These are phyloP conservation scores for Floccularia luteovirens DNA, from an alignment of 768 basidiomycete species.

Conservation along the genomic window DNA sequence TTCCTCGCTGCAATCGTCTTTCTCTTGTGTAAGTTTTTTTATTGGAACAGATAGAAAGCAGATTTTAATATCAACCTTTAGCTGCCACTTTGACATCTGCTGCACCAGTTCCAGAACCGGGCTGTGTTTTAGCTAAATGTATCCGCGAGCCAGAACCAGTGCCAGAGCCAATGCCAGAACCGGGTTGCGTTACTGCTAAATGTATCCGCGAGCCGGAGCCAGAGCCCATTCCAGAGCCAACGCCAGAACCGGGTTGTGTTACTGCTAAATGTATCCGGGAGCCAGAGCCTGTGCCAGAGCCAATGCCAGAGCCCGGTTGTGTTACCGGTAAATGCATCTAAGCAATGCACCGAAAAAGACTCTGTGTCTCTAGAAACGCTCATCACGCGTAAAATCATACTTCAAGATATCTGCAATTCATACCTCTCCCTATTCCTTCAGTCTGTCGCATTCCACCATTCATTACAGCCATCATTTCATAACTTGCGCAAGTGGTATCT, in stretches of 20 bases:
- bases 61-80: too few relatives aligned
- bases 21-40: constrained; percentile 16
- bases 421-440: too few relatives aligned
- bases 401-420: too few relatives aligned
- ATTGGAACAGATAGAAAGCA: neutral
- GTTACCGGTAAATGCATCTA: constrained; percentile 11
- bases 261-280: constrained; percentile 9
- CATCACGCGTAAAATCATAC: neutral
- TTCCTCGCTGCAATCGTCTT: constrained; percentile 15
- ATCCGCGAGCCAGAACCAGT: constrained; percentile 5
- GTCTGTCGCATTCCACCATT: too few relatives aligned
- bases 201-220: constrained; percentile 6
- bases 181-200: constrained; percentile 6
- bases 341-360: constrained; percentile 3
- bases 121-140: too few relatives aligned
- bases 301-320: too few relatives aligned
- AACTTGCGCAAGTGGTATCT: too few relatives aligned
- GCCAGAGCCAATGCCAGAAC: too few relatives aligned
- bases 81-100: too few relatives aligned
- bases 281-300: constrained; percentile 6
- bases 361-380: constrained; percentile 1
- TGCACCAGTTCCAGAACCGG: too few relatives aligned
- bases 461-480: too few relatives aligned
- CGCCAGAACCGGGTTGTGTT: constrained; percentile 6
- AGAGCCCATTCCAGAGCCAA: too few relatives aligned